These are phyloP conservation scores for Podosphaera aphanis DNA, from an alignment of 2,329 filamentous ascomycete genomes.

Conservation along the genomic window DNA sequence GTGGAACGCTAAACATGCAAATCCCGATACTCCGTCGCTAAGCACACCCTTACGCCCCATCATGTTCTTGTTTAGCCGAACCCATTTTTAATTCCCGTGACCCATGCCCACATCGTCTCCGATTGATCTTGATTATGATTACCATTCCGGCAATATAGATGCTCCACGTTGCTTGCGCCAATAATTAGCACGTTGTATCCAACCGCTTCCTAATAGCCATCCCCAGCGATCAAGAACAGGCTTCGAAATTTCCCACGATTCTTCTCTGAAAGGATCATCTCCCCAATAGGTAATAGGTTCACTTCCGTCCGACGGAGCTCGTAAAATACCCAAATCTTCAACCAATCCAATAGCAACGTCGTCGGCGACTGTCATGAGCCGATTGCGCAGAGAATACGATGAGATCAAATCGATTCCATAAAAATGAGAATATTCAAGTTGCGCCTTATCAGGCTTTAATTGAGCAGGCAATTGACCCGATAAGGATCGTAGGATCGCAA, in stretches of 20 bases:
- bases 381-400: constrained; percentile 19
- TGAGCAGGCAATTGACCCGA: constrained; percentile 15
- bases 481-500: constrained; percentile 12
- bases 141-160: no score
- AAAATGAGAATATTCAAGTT: constrained; percentile 20
- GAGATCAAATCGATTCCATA: constrained; percentile 21
- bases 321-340: constrained; percentile 17
- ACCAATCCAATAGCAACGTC: constrained; percentile 19
- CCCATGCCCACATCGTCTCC: no score
- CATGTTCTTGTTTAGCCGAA: no score
- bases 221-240: constrained; percentile 19
- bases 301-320: constrained; percentile 17
- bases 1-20: no score
- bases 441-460: constrained; percentile 18
- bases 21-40: no score
- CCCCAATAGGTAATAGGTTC: constrained; percentile 22
- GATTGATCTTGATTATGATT: no score
- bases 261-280: constrained; percentile 20
- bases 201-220: constrained; percentile 18
- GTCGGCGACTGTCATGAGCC: constrained; percentile 16
- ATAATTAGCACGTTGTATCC: constrained; percentile 20
- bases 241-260: constrained; percentile 21
- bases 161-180: constrained; percentile 13
- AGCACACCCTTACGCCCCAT: no score
- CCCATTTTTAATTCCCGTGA: no score